Base-by-base conservation (phyloP, 371 early-diverging fungal species). In the Dichotomocladium elegans region DNA sequence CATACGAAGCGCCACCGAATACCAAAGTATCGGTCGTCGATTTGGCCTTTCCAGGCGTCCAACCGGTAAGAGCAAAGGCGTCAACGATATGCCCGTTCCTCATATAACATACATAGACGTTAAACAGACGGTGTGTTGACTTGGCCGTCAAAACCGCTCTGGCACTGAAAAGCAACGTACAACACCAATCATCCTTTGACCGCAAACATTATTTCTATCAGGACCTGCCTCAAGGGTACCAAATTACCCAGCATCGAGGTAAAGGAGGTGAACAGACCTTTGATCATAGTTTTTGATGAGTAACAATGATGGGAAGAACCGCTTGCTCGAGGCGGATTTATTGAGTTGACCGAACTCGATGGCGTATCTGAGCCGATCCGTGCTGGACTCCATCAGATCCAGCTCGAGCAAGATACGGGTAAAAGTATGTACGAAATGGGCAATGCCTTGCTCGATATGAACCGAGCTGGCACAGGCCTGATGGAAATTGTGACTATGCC, bases 151-250 rank as follows among this genome's bases (percentile, higher is more conserved):
- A 75, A 35, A 85, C 92, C 10, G 82, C 91, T 0, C 61, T 94
- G 15, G 88, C 89, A 0, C 60, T 96, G 30, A 70, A 81, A 8
- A 79, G 87, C 1, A 67, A 74, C 12, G 78, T 95, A 25, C 86
- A 91, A 51, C 55, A 42, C 4, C 44, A 51, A 29, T 91, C 90
- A 2, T 69, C 78, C 2, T 96, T 96, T 62, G 95, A 96, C 49
- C 84, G 96, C 37, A 95, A 96, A 58, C 96, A 96, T 65, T 96
- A 96, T 60, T 93, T 91, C 63, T 96, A 96, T 63, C 86, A 86
- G 4, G 96, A 96, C 69, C 74, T 93, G 49, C 94, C 94, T 11
- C 86, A 83, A 53, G 95, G 96, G 7, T 96, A 92, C 63, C 96
- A 96, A 68, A 93, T 96, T 45, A 96, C 96, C 14, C 96, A 96